Conservation (phyloP, 2,329 filamentous ascomycete genomes). For the Cordyceps tenuipes region DNA sequence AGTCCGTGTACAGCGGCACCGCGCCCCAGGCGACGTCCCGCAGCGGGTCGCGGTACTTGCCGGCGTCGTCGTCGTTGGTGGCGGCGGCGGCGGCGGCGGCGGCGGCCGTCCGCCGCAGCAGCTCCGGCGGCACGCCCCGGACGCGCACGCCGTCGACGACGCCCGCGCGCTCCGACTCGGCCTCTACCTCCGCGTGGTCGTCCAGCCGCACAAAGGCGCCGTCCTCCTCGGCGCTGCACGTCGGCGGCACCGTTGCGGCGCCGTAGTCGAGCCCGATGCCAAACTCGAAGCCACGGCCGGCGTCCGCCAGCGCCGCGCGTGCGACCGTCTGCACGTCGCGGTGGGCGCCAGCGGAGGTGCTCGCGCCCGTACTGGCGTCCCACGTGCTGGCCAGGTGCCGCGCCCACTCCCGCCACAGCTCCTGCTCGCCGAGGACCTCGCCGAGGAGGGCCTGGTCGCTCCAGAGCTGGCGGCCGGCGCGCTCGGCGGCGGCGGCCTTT, state of each 20-base stretch:
- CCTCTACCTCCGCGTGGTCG: constrained; percentile 17
- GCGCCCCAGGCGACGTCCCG: constrained; percentile 22
- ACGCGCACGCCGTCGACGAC: constrained; percentile 23
- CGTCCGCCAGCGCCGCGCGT: constrained; percentile 21
- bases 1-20: constrained; percentile 28
- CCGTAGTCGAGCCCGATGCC: constrained; percentile 32
- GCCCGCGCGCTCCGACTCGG: constrained; percentile 22
- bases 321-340: constrained; percentile 20
- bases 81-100: background rate
- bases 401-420: constrained; percentile 28
- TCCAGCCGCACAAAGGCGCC: constrained; percentile 25
- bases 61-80: background rate
- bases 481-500: constrained; percentile 21
- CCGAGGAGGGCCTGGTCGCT: constrained; percentile 30
- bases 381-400: constrained; percentile 22
- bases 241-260: constrained; percentile 28
- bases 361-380: constrained; percentile 21
- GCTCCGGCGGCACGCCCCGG: constrained; percentile 21
- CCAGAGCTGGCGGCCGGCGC: constrained; percentile 27
- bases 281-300: constrained; percentile 28
- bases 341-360: constrained; percentile 11
- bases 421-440: constrained; percentile 31
- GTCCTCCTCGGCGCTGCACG: constrained; percentile 29
- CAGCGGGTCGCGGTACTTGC: constrained; percentile 13
- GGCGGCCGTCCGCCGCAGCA: too few species aligned